These are phyloP conservation scores for Colletotrichum salicis DNA, from an alignment of 2,329 filamentous ascomycete species.

Conservation along the genomic window DNA sequence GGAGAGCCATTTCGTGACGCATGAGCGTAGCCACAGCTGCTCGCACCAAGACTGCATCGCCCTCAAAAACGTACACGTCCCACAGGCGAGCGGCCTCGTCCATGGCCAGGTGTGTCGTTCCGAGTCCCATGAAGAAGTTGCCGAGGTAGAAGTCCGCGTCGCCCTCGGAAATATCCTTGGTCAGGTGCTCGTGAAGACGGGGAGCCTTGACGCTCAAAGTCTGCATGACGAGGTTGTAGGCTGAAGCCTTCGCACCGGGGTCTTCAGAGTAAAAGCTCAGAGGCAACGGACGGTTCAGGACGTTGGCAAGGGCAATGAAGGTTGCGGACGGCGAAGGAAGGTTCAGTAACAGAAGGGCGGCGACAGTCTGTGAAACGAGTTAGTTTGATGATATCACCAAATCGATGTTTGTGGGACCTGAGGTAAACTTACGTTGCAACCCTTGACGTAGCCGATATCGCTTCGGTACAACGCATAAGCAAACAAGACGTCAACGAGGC, in stretches of 20 bases:
- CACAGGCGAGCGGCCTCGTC: constrained; percentile 79
- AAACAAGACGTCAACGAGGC: constrained; percentile 77
- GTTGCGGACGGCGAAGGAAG: constrained; percentile 70
- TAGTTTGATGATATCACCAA: constrained; percentile 33
- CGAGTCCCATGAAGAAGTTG: constrained; percentile 71
- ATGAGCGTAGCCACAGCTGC: constrained; percentile 76
- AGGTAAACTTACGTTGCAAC: constrained; percentile 74
- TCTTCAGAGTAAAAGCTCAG: constrained; percentile 81
- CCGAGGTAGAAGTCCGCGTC: constrained; percentile 66
- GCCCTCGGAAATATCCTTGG: constrained; percentile 56
- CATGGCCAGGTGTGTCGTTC: constrained; percentile 71
- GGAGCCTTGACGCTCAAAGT: constrained; percentile 73
- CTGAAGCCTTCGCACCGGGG: constrained; percentile 72
- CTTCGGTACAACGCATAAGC: constrained; percentile 86
- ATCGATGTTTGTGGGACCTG: neutral
- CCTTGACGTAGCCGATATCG: constrained; percentile 81
- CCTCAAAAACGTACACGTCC: constrained; percentile 87
- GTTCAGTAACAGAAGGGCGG: constrained; percentile 78
- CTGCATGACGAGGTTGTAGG: constrained; percentile 75
- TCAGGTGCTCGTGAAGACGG: constrained; percentile 72
- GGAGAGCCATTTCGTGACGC: constrained; percentile 61
- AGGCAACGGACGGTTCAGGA: constrained; percentile 80
- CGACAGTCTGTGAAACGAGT: constrained; percentile 67
- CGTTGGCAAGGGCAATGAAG: constrained; percentile 79
- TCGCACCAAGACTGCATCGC: constrained; percentile 76